A percentile compares a stretch with the other conserved stretches of the same genome.
phyloP scores from a whole-genome alignment of 768 basidiomycete species.

The Amanita pseudoporphyria region DNA sequence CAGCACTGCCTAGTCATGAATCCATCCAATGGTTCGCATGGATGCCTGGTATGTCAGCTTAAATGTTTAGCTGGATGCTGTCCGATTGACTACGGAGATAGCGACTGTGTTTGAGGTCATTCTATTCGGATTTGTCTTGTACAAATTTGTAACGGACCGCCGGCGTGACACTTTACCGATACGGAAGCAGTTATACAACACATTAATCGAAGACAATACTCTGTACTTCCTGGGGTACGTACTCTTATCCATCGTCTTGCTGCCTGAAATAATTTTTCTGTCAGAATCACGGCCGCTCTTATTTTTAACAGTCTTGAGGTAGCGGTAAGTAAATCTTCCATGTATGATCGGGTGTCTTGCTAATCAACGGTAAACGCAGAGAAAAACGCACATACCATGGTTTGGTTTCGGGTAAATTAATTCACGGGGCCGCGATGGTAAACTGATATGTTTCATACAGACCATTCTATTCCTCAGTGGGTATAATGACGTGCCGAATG shows the following conservation, averaged over 20 bases:
- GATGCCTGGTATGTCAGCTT: constrained; percentile 27
- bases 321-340: constrained; percentile 16
- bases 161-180: constrained; percentile 16
- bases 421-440: neutral
- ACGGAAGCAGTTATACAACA: constrained; percentile 18
- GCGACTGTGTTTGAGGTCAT: constrained; percentile 32
- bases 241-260: neutral
- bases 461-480: constrained; percentile 38
- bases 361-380: constrained; percentile 15
- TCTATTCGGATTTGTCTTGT: constrained; percentile 30
- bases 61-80: neutral
- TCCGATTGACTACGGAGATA: constrained; percentile 8
- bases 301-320: constrained; percentile 41
- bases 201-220: constrained; percentile 35
- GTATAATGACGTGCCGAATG: constrained; percentile 37
- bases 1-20: constrained; percentile 30
- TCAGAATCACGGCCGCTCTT: constrained; percentile 28
- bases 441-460: constrained; percentile 12
- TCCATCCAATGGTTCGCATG: constrained; percentile 35
- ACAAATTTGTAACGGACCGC: constrained; percentile 20
- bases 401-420: constrained; percentile 32
- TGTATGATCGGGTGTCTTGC: neutral
- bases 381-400: constrained; percentile 36
- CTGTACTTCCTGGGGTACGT: constrained; percentile 34
- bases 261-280: neutral